Evolutionary conservation across 2,329 filamentous ascomycete species (phyloP), one percentile per base, ranked within the genome.

Genomic region (Septoria petroselini): DNA sequence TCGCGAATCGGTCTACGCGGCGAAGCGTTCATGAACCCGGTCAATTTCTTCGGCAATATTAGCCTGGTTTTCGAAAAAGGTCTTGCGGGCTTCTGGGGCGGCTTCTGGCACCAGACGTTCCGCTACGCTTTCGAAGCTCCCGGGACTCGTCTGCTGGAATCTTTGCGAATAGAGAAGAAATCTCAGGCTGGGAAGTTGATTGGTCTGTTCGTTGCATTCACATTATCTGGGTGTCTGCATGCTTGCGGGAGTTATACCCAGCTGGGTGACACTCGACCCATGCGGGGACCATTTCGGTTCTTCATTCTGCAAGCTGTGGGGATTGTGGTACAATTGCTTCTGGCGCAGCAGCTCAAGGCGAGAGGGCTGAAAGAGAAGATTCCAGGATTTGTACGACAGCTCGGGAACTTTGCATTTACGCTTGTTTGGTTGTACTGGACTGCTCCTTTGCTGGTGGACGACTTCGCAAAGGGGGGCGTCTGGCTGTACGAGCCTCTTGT

Each of bases 51-150:
- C 69, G 81, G 81, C 0, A 64, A 71, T 2, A 75, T 76, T 55
- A 31, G 61, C 0, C 69, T 74, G 19, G 74, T 91, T 1, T 69
- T 84, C 8, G 80, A 89, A 54, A 75, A 81, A 51, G 91, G 91
- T 0, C 73, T 96, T 1, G 77, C 80, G 1, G 91, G 90, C 1
- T 86, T 85, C 70, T 97, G 91, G 91, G 84, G 86, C 37, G 76
- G 75, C 17, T 91, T 83, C 77, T 96, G 91, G 91, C 91, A 97
- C 68, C 91, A 96, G 69, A 84, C 85, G 2, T 94, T 95, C 71
- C 85, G 90, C 1, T 78, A 82, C 48, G 82, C 80, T 2, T 90
- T 91, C 63, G 70, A 79, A 31, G 77, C 82, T 3, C 84, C 85
- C 0, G 71, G 77, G 0, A 68, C 67, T 1, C 79, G 73, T 61